A percentile compares a stretch with the other conserved stretches of the same genome.
Evolutionary conservation across 768 basidiomycete species (phyloP).

Genomic region (Termitomyces sp.): DNA sequence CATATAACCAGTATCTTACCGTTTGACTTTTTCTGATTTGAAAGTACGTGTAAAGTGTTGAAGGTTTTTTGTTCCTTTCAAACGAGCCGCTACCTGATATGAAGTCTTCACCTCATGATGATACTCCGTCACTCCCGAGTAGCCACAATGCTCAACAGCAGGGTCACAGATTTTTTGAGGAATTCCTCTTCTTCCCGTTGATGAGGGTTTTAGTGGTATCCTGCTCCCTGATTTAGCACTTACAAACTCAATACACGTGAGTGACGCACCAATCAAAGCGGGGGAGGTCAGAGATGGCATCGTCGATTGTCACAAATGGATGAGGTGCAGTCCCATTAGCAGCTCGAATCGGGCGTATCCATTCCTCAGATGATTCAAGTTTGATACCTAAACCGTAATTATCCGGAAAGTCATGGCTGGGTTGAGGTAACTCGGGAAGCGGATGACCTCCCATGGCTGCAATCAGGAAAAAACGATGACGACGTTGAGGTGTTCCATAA

Average conservation of each 20-base stretch:
- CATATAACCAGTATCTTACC: constrained; percentile 29
- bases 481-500: constrained; percentile 52
- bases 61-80: constrained; percentile 39
- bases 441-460: constrained; percentile 37
- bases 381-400: constrained; percentile 45
- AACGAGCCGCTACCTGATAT: constrained; percentile 45
- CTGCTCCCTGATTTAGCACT: constrained; percentile 14
- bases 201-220: constrained; percentile 29
- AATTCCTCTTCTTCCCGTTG: constrained; percentile 19
- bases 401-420: constrained; percentile 47
- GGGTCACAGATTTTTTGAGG: constrained; percentile 33
- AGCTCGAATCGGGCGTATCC: constrained; percentile 40
- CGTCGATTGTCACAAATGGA: constrained; percentile 54
- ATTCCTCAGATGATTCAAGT: constrained; percentile 31
- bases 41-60: constrained; percentile 67
- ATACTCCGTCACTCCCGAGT: constrained; percentile 26
- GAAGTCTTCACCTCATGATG: constrained; percentile 29
- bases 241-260: neutral
- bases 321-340: constrained; percentile 50
- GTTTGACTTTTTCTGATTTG: constrained; percentile 45
- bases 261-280: constrained; percentile 64
- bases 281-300: constrained; percentile 71
- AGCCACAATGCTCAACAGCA: constrained; percentile 30
- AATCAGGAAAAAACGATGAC: constrained; percentile 49
- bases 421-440: constrained; percentile 49